Evolutionary conservation across 2,329 filamentous ascomycete genomes (phyloP).

Genomic region (Fusarium siculi): DNA sequence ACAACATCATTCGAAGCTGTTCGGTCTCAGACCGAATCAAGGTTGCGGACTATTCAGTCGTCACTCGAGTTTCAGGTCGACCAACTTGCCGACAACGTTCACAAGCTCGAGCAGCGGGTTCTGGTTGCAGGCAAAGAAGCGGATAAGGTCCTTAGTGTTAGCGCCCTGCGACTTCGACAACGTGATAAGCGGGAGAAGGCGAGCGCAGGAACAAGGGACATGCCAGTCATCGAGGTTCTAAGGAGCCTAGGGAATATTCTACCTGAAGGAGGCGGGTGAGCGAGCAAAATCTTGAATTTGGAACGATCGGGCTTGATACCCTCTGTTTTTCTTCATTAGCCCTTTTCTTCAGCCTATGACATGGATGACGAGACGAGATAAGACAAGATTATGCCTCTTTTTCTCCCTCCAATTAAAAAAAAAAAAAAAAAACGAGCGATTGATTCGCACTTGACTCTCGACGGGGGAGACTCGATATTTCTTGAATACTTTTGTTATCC

Average conservation of each 20-base stretch:
- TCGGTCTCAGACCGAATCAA: slow-evolving; percentile 57
- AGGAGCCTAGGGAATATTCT: slow-evolving; percentile 76
- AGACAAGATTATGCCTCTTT: too few species aligned
- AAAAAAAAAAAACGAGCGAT: too few species aligned
- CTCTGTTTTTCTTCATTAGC: too few species aligned
- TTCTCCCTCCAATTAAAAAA: too few species aligned
- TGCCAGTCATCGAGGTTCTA: slow-evolving; percentile 79
- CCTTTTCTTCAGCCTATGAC: too few species aligned
- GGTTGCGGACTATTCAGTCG: slow-evolving; percentile 59
- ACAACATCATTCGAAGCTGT: slow-evolving; percentile 55
- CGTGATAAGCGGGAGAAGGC: slow-evolving; percentile 73
- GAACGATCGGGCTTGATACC: too few species aligned
- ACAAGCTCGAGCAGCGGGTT: slow-evolving; percentile 84
- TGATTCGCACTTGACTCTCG: too few species aligned
- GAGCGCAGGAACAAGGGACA: slow-evolving; percentile 69
- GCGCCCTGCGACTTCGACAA: slow-evolving; percentile 76
- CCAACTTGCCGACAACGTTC: slow-evolving; percentile 84
- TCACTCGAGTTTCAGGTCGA: slow-evolving; percentile 84
- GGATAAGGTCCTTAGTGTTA: slow-evolving; percentile 75
- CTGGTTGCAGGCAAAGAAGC: slow-evolving; percentile 80
- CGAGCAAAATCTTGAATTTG: too few species aligned
- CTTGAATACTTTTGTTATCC: too few species aligned
- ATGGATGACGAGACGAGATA: too few species aligned
- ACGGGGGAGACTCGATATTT: too few species aligned
- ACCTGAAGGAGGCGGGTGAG: slow-evolving; percentile 59